phyloP scores from a whole-genome alignment of 495 filamentous ascomycete species.

The Neurospora sp. region DNA sequence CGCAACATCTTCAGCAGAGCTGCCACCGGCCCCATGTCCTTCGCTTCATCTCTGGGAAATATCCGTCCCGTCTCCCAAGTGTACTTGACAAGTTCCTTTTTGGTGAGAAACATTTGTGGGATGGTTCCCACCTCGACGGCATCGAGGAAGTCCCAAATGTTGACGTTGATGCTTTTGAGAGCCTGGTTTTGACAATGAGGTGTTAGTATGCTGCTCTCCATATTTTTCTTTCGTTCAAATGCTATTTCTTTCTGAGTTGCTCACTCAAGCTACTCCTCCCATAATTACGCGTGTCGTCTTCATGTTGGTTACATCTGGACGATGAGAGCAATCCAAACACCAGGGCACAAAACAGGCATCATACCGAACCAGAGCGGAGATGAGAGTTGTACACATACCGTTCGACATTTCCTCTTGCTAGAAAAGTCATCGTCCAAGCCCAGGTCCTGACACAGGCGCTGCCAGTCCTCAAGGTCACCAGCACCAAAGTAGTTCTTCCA shows the following conservation, averaged over 20 bases:
- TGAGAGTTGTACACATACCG: constrained; percentile 11
- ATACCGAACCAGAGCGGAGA: not conserved
- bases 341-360: no score
- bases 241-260: no score
- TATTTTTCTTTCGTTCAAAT: not conserved
- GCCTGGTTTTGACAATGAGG: constrained; percentile 7
- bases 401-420: constrained; percentile 28
- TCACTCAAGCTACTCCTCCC: no score
- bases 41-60: constrained; percentile 12
- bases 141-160: constrained; percentile 29
- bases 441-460: constrained; percentile 26
- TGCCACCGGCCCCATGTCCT: constrained; percentile 22
- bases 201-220: not conserved
- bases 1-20: constrained; percentile 5
- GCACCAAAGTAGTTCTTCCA: constrained; percentile 24
- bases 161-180: constrained; percentile 22
- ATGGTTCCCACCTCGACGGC: constrained; percentile 7
- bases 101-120: constrained; percentile 11
- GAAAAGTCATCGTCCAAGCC: constrained; percentile 15
- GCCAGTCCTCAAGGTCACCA: constrained; percentile 24
- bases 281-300: no score
- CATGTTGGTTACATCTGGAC: no score
- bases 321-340: no score
- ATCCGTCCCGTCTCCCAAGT: constrained; percentile 8
- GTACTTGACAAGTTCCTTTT: constrained; percentile 13